Percentiles rank a stretch among this genome's conserved stretches.
Conservation (phyloP, 108 stramenopile genomes). For the Pinguiococcus pyrenoidosus region DNA sequence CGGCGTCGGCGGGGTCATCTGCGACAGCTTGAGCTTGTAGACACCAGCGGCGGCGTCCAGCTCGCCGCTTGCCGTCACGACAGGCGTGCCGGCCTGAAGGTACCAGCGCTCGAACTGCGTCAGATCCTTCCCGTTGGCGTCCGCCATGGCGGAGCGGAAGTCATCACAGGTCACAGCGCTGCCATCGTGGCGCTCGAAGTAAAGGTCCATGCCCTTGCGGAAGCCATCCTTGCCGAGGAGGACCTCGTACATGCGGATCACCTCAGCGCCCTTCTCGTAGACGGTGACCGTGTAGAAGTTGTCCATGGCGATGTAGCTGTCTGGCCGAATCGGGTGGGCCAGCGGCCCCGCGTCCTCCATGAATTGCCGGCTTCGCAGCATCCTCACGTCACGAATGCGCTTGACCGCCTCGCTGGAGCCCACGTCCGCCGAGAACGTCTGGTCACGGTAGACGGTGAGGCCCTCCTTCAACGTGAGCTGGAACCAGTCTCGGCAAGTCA, state of each 20-base stretch:
- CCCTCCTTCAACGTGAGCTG: slow-evolving; percentile 95
- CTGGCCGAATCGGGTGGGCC: slow-evolving; percentile 92
- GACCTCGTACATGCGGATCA: slow-evolving; percentile 91
- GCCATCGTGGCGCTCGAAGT: slow-evolving; percentile 84
- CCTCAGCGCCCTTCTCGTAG: slow-evolving; percentile 52
- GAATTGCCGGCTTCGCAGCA: slow-evolving; percentile 64
- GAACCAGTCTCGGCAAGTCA: slow-evolving; percentile 97
- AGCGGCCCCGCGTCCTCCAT: slow-evolving; percentile 59
- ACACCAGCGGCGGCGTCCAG: slow-evolving; percentile 40
- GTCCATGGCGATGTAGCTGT: slow-evolving; percentile 85
- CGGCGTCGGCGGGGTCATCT: slow-evolving; percentile 38
- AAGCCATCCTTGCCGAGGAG: slow-evolving; percentile 75
- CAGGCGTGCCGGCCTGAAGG: slow-evolving; percentile 77
- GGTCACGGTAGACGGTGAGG: slow-evolving; percentile 91
- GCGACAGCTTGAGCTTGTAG: slow-evolving; percentile 45
- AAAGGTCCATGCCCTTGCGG: slow-evolving; percentile 87
- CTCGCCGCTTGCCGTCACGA: slow-evolving; percentile 44
- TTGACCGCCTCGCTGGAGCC: slow-evolving; percentile 67
- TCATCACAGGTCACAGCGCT: slow-evolving; percentile 90
- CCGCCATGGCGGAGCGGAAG: slow-evolving; percentile 83
- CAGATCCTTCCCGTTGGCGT: slow-evolving; percentile 59
- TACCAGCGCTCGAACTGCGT: slow-evolving; percentile 76
- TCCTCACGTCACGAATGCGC: slow-evolving; percentile 64
- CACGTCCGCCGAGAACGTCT: slow-evolving; percentile 72
- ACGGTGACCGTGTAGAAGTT: slow-evolving; percentile 77